phyloP scores from a whole-genome alignment of 116 monocot genomes.

The Cymodocea nodosa region DNA sequence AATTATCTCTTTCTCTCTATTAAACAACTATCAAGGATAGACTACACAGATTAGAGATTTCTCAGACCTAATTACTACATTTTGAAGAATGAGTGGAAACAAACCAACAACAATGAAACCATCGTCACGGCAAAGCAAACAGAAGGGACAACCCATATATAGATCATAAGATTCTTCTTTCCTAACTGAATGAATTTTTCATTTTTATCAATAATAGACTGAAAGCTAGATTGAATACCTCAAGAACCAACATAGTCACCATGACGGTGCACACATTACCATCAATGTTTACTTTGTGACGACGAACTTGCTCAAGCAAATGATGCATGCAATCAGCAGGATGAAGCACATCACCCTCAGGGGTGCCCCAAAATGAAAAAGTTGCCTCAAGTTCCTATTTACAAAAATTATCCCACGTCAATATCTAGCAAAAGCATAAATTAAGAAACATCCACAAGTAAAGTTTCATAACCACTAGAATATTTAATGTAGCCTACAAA shows the following conservation, averaged over 20 bases:
- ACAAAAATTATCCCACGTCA: not conserved
- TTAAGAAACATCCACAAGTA: not conserved
- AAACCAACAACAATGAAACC: too few species aligned
- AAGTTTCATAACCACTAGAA: not conserved
- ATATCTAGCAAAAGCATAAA: not conserved
- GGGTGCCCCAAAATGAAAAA: slow-evolving; percentile 23
- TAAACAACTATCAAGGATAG: too few species aligned
- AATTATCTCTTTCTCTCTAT: too few species aligned
- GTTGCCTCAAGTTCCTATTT: slow-evolving; percentile 13
- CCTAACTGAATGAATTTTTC: too few species aligned
- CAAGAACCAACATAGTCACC: slow-evolving; percentile 27
- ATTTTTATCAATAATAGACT: too few species aligned
- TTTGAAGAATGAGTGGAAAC: too few species aligned
- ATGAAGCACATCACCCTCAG: slow-evolving; percentile 18
- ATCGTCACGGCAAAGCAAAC: too few species aligned
- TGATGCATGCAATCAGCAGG: slow-evolving; percentile 27
- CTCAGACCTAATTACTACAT: too few species aligned
- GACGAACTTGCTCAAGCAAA: slow-evolving; percentile 18
- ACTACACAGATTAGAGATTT: too few species aligned
- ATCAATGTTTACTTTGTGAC: slow-evolving; percentile 23
- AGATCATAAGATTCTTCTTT: too few species aligned
- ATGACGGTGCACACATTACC: slow-evolving; percentile 26
- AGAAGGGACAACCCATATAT: too few species aligned
- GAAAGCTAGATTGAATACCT: slow-evolving; percentile 5
- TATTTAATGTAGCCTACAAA: too few species aligned